Base-by-base conservation (phyloP, 768 basidiomycete genomes). In the Leucosporidium yakuticum region DNA sequence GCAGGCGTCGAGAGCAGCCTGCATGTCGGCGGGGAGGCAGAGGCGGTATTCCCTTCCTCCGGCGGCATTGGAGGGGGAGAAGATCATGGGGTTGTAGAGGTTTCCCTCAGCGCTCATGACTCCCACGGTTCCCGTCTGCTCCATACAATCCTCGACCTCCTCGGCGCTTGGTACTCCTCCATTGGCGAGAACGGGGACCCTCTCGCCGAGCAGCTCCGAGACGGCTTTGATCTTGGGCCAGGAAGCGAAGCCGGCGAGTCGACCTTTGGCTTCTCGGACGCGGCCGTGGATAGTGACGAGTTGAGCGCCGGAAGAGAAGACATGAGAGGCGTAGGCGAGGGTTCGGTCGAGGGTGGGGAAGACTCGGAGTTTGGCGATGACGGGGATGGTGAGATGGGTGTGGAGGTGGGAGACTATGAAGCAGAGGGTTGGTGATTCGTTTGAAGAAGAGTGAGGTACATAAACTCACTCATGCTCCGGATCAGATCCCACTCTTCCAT, bases 401-500 rank as follows among this genome's bases (percentile, higher is more conserved):
- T 97, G 94, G 1, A 99, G 82, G 4, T 81, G 91, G 68, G 88
- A 89, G 77, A 98, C 95, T 96, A 75, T 14, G 29, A 1, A 4
- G 31, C 48, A 61, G 49, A 32, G 51, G n/a, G 27, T 34, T 25
- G 15, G 59, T 17, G 27, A 54, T 44, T n/a, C n/a, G 12, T 17
- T 32, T 36, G 32, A 17, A 63, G 25, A 55, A 23, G 1, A 17
- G 19, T 1, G 27, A 60, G 7, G 15, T 4, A 23, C 47, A 32
- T 23, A 11, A 69, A 88, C 81, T 71, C 63, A 83, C 93, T 89
- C 58, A 98, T 82, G 27, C 82, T 80, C 73, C 87, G 87, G 34
- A 98, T 88, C 63, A 94, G 77, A 21, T 90, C 87, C 95, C 95
- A 97, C 54, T 97, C 91, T 67, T 98, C 93, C 81, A 93, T 91